phyloP scores from a whole-genome alignment of 305 asterid genomes.

The Fraxinus angustifolia region DNA sequence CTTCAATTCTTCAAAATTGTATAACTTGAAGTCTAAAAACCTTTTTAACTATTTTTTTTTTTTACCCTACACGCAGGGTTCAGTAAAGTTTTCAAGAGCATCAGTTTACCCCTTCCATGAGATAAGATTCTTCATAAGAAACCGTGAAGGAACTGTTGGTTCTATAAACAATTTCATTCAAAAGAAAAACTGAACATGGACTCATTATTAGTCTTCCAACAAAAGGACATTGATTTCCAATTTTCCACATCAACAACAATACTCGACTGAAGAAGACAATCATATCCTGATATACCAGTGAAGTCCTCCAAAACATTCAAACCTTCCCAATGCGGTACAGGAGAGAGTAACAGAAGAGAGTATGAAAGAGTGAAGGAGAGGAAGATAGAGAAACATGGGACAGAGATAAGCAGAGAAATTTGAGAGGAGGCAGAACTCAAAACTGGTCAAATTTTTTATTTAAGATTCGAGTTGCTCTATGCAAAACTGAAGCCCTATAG shows the following conservation, averaged over 20 bases:
- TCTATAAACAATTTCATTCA: not conserved
- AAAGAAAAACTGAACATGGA: constrained; percentile 23
- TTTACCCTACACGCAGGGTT: no score
- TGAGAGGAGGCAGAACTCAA: not conserved
- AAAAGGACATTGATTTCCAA: not conserved
- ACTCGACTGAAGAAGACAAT: constrained; percentile 33
- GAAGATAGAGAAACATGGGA: not conserved
- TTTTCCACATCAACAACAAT: constrained; percentile 30
- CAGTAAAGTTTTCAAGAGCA: no score
- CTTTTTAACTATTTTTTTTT: no score
- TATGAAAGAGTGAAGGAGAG: not conserved
- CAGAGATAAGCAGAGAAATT: not conserved
- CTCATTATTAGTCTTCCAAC: constrained; percentile 30
- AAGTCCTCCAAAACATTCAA: not conserved
- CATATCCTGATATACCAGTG: constrained; percentile 34
- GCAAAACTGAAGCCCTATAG: not conserved
- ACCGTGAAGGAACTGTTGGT: not conserved
- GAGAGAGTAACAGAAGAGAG: not conserved
- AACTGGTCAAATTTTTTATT: not conserved
- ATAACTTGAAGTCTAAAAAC: not conserved
- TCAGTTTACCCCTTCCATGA: no score
- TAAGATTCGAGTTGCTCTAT: not conserved
- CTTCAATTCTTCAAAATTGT: no score
- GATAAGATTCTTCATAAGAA: not conserved
- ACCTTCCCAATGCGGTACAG: not conserved